Percentiles rank a stretch among this genome's conserved stretches.
phyloP scores from a whole-genome alignment of 768 basidiomycete genomes.

The Mycena crocata region DNA sequence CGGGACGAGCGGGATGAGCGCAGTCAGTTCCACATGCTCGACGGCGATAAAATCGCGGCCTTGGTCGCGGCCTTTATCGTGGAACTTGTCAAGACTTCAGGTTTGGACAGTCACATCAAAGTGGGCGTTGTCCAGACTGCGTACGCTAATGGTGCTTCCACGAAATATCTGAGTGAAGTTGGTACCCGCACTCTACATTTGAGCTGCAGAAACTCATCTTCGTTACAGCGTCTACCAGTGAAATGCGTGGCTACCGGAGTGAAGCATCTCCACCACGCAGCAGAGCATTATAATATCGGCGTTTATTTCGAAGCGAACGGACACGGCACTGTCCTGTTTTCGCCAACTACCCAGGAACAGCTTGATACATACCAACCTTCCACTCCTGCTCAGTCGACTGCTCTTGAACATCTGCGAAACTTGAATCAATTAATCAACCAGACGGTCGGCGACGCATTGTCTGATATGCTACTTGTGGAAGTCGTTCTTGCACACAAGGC shows the following conservation, averaged over 20 bases:
- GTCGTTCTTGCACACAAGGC: slow-evolving; percentile 89
- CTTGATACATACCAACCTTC: slow-evolving; percentile 76
- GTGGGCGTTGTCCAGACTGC: slow-evolving; percentile 98
- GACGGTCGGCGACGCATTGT: slow-evolving; percentile 96
- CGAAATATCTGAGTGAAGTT: slow-evolving; percentile 89
- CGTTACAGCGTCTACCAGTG: slow-evolving; percentile 85
- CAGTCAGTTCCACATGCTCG: slow-evolving; percentile 88
- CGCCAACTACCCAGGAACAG: slow-evolving; percentile 72
- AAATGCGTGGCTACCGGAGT: slow-evolving; percentile 97
- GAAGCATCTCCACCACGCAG: slow-evolving; percentile 97
- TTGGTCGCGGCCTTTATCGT: slow-evolving; percentile 94
- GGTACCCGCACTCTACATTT: slow-evolving; percentile 35
- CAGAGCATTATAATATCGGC: slow-evolving; percentile 93
- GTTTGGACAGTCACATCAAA: slow-evolving; percentile 79
- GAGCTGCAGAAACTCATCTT: slow-evolving; percentile 15
- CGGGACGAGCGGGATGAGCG: too few species aligned
- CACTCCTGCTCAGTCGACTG: slow-evolving; percentile 85
- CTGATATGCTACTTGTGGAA: slow-evolving; percentile 96
- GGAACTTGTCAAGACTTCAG: slow-evolving; percentile 87
- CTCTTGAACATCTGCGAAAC: slow-evolving; percentile 80
- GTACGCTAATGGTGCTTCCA: slow-evolving; percentile 97
- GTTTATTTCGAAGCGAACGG: slow-evolving; percentile 99
- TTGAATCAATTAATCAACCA: slow-evolving; percentile 93
- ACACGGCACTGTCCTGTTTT: slow-evolving; percentile 97
- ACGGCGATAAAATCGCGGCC: slow-evolving; percentile 98